These are phyloP conservation scores for Ceratocystis variospora DNA, from an alignment of 2,329 filamentous ascomycete species.

Conservation along the genomic window DNA sequence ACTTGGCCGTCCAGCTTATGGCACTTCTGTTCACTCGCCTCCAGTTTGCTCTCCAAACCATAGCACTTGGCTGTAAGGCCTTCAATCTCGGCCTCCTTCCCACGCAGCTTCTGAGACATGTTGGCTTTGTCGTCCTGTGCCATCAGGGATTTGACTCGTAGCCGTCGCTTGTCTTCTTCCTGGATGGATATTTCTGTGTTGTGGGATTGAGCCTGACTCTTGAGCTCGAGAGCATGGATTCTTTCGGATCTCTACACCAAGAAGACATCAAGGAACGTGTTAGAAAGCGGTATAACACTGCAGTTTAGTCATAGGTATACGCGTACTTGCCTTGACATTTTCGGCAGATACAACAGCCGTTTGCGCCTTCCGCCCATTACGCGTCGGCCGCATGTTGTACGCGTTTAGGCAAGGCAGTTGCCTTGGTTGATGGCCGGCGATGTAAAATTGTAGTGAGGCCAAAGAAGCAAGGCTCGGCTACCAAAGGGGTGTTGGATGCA, in stretches of 20 bases:
- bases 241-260: constrained; percentile 15
- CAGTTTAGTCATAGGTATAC: background rate
- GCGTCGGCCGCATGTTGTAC: constrained; percentile 17
- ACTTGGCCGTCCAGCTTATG: constrained; percentile 35
- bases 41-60: constrained; percentile 31
- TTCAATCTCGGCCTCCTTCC: constrained; percentile 47
- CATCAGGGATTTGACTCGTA: constrained; percentile 56
- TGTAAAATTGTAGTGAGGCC: background rate
- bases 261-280: background rate
- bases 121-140: constrained; percentile 60
- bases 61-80: constrained; percentile 30
- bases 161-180: constrained; percentile 58
- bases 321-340: constrained; percentile 15
- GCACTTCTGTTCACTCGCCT: constrained; percentile 31
- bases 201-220: constrained; percentile 59
- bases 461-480: background rate
- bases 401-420: constrained; percentile 12
- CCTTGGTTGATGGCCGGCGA: background rate
- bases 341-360: constrained; percentile 5
- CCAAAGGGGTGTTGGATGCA: background rate
- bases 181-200: constrained; percentile 53
- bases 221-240: constrained; percentile 28
- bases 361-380: constrained; percentile 15
- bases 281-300: background rate
- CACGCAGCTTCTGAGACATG: constrained; percentile 47